A percentile compares a stretch with the other conserved stretches of the same genome.
Conservation (phyloP, 192 early-diverging fungal species). For the Coemansia sp. region DNA sequence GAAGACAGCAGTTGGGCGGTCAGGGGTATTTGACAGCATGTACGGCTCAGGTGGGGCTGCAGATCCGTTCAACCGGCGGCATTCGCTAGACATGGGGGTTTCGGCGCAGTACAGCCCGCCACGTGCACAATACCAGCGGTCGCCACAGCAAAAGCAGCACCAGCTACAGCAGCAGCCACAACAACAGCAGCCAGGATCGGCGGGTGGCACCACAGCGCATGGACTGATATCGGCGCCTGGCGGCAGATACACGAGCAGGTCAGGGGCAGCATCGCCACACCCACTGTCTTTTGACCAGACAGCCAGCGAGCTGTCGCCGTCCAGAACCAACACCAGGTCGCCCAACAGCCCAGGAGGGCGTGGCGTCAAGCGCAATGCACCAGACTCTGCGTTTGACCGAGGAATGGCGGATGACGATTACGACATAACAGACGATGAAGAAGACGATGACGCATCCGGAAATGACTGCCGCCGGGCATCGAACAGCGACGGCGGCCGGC, state of each 20-base stretch:
- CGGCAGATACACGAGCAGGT: constrained; percentile 11
- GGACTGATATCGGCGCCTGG: constrained; percentile 9
- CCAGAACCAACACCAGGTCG: constrained; percentile 10
- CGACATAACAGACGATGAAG: constrained; percentile 10
- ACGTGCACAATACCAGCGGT: constrained; percentile 9
- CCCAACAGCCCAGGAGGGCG: constrained; percentile 11
- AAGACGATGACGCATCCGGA: constrained; percentile 18
- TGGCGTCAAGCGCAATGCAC: constrained; percentile 24
- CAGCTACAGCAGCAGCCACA: constrained; percentile 11
- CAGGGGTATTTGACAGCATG: constrained; percentile 36
- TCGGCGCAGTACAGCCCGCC: constrained; percentile 24
- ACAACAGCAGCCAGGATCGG: constrained; percentile 5
- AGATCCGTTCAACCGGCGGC: constrained; percentile 39
- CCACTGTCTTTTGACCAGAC: constrained; percentile 34
- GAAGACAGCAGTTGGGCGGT: constrained; percentile 45
- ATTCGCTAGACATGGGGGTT: constrained; percentile 48
- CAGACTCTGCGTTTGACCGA: constrained; percentile 8
- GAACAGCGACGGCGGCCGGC: constrained; percentile 1
- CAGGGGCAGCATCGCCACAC: constrained; percentile 30
- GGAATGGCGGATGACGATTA: constrained; percentile 6
- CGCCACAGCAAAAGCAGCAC: constrained; percentile 11
- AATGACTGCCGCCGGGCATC: neutral
- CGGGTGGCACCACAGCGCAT: neutral
- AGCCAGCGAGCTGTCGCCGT: constrained; percentile 24
- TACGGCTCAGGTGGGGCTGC: constrained; percentile 9